phyloP scores from a whole-genome alignment of 352 stramenopile genomes.

The Pythium diclinum region DNA sequence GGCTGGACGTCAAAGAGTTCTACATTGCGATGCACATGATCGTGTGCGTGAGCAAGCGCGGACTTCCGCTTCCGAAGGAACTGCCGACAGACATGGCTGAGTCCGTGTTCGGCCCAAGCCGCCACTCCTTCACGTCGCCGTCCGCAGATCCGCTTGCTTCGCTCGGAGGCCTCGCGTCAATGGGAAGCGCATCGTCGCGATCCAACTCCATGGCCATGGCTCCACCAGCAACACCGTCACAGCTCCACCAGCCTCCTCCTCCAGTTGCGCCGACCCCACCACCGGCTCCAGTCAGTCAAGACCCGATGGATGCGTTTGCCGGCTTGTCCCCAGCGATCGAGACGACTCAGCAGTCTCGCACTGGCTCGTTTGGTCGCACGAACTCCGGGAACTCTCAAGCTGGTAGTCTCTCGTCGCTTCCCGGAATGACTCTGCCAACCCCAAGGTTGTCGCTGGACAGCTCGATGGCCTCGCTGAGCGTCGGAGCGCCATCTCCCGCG shows the following conservation, averaged over 20 bases:
- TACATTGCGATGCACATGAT: constrained; percentile 97
- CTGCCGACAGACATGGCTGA: constrained; percentile 70
- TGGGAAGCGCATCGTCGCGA: background rate
- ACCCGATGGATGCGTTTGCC: constrained; percentile 63
- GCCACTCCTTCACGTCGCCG: constrained; percentile 16
- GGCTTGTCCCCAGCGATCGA: constrained; percentile 39
- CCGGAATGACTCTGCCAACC: background rate
- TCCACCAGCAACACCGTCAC: background rate
- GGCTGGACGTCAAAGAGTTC: constrained; percentile 91
- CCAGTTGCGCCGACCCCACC: background rate
- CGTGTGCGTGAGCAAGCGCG: constrained; percentile 92
- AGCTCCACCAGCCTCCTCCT: background rate
- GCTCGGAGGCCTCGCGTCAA: background rate
- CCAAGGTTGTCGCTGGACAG: constrained; percentile 3
- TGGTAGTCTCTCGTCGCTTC: background rate
- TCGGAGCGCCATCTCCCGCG: background rate
- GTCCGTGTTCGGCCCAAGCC: constrained; percentile 46
- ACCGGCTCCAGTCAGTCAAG: background rate
- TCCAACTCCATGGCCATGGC: constrained; percentile 20
- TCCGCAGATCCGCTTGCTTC: constrained; percentile 7
- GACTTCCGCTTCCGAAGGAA: constrained; percentile 62
- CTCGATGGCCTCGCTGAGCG: background rate
- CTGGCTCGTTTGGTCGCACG: constrained; percentile 13
- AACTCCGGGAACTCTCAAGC: constrained; percentile 8
- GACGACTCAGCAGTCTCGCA: constrained; percentile 18